A percentile compares a stretch with the other conserved stretches of the same genome.
Conservation (phyloP, 768 basidiomycete species). For the Auriscalpium orientale region DNA sequence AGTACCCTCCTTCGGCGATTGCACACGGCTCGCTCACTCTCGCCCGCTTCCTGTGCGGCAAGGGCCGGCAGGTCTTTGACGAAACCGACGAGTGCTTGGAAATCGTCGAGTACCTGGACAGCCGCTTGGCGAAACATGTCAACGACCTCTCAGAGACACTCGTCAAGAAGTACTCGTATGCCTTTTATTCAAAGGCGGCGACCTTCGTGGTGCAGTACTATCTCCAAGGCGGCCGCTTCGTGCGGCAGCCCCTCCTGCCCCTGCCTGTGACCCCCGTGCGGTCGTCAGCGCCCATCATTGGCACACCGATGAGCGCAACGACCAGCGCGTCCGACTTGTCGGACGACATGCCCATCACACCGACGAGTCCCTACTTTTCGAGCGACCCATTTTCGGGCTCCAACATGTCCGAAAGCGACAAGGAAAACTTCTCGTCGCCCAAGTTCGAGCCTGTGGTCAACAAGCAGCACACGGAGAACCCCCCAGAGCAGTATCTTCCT, state of each 20-base stretch:
- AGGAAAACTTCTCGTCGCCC: slow-evolving; percentile 61
- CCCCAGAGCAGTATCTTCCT: slow-evolving; percentile 71
- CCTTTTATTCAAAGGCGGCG: slow-evolving; percentile 94
- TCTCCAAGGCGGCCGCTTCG: slow-evolving; percentile 76
- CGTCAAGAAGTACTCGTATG: slow-evolving; percentile 96
- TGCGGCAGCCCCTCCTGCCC: slow-evolving; percentile 35
- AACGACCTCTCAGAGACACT: slow-evolving; percentile 93
- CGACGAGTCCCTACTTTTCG: slow-evolving; percentile 59
- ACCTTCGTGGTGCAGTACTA: slow-evolving; percentile 92
- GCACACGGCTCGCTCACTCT: slow-evolving; percentile 86
- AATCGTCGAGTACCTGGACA: slow-evolving; percentile 82
- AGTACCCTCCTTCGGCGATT: slow-evolving; percentile 76
- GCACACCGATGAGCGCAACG: slow-evolving; percentile 70
- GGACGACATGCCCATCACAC: slow-evolving; percentile 80
- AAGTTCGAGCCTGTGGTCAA: slow-evolving; percentile 68
- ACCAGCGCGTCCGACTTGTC: slow-evolving; percentile 69
- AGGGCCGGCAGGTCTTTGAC: slow-evolving; percentile 69
- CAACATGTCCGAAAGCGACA: slow-evolving; percentile 62
- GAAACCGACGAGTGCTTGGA: slow-evolving; percentile 80
- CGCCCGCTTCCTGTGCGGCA: slow-evolving; percentile 81
- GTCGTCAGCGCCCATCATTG: slow-evolving; percentile 39
- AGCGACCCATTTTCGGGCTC: slow-evolving; percentile 48
- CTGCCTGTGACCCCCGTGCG: slow-evolving; percentile 66
- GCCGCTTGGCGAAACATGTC: slow-evolving; percentile 77
- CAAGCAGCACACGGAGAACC: slow-evolving; percentile 58